These are phyloP conservation scores for Amylocystis lapponica DNA, from an alignment of 768 basidiomycete genomes.

Conservation along the genomic window DNA sequence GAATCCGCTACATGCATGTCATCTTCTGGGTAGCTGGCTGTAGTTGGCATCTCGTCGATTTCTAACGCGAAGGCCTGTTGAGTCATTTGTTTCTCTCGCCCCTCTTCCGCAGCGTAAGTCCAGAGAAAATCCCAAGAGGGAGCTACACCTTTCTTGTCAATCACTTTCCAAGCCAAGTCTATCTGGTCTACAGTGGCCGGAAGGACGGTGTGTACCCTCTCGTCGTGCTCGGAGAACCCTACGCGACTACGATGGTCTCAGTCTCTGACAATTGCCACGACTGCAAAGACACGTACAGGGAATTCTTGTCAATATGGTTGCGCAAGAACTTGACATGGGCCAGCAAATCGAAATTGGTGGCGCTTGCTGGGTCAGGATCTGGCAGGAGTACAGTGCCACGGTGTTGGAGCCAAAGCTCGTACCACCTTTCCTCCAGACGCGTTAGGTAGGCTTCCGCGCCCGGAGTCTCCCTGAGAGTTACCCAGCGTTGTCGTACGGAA, in stretches of 20 bases:
- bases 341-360: slow-evolving; percentile 72
- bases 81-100: slow-evolving; percentile 63
- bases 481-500: slow-evolving; percentile 64
- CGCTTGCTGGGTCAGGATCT: slow-evolving; percentile 63
- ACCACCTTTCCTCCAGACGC: slow-evolving; percentile 78
- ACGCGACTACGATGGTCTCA: slow-evolving; percentile 43
- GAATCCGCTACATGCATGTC: slow-evolving; percentile 54
- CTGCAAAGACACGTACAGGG: slow-evolving; percentile 52
- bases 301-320: slow-evolving; percentile 77
- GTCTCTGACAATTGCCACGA: slow-evolving; percentile 10
- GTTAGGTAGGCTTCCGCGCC: slow-evolving; percentile 72
- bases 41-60: slow-evolving; percentile 32
- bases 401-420: slow-evolving; percentile 68
- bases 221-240: slow-evolving; percentile 48
- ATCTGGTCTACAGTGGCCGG: slow-evolving; percentile 41
- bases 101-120: slow-evolving; percentile 66
- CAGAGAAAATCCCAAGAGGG: slow-evolving; percentile 73
- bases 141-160: slow-evolving; percentile 34
- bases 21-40: slow-evolving; percentile 28
- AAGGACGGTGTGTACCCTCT: slow-evolving; percentile 29
- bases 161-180: slow-evolving; percentile 41
- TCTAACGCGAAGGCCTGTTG: slow-evolving; percentile 48
- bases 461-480: slow-evolving; percentile 51
- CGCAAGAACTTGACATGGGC: slow-evolving; percentile 81
- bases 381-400: slow-evolving; percentile 61